Evolutionary conservation across 129 eudicot genomes (phyloP).

Genomic region (Arctium minus): DNA sequence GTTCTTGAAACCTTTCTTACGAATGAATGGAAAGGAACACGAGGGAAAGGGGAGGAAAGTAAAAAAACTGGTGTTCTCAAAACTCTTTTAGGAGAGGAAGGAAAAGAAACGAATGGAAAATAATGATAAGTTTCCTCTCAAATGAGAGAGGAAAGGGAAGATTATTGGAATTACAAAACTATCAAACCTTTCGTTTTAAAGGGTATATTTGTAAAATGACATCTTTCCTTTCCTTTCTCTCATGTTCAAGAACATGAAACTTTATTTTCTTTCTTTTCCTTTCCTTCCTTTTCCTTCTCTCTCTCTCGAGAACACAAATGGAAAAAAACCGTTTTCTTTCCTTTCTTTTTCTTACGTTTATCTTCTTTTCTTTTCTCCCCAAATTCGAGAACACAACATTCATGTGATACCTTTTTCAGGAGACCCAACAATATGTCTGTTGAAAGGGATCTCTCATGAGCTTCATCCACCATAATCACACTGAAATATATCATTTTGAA

Average conservation of each 20-base stretch:
- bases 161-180: background rate
- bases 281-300: background rate
- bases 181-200: background rate
- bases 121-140: too few species aligned
- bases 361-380: background rate
- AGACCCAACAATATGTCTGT: constrained; percentile 92
- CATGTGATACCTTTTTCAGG: constrained; percentile 66
- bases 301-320: too few species aligned
- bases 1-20: too few species aligned
- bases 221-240: background rate
- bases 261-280: too few species aligned
- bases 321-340: too few species aligned
- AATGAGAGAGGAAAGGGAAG: background rate
- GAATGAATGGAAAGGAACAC: too few species aligned
- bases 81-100: too few species aligned
- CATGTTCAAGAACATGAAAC: too few species aligned
- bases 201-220: background rate
- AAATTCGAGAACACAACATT: background rate
- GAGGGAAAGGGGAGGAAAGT: too few species aligned
- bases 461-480: constrained; percentile 99
- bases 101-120: too few species aligned
- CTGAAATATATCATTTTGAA: constrained; percentile 30
- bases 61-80: too few species aligned
- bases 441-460: constrained; percentile 93
- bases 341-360: background rate